Base-by-base conservation (phyloP, 768 basidiomycete genomes). In the Suillus subalutaceus region DNA sequence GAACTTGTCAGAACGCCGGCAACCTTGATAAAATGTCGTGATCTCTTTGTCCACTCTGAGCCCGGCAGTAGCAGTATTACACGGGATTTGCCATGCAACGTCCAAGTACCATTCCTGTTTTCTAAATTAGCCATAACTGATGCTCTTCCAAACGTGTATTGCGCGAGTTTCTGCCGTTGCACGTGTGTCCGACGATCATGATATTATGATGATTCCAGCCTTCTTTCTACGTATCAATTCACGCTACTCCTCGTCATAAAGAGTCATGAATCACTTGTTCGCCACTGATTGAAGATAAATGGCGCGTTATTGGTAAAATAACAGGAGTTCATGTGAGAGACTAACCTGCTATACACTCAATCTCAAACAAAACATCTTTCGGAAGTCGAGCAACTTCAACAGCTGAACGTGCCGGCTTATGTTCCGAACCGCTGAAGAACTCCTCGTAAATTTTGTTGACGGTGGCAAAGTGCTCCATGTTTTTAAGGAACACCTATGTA, bases 401-500 rank as follows among this genome's bases (percentile, higher is more conserved):
- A 40, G 92, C 88, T 38, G 95, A 95, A 67, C 97, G 84, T 4
- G 97, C 96, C 57, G 97, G 97, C 78, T 93, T 96, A 81, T 96
- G 93, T 40, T 87, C 84, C 15, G 58, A 59, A 5, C 23, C 16
- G 12, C 93, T 95, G 75, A 99, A 98, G 79, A 93, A 90, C 63
- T 86, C 81, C 43, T 86, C 86, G 76, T 97, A 99, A 68, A 95
- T 82, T 18, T 78, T 85, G 77, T 98, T 98, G 72, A 97, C 88
- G 48, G 84, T 80, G 4, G 74, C 88, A 74, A 99, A 99, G 77
- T 99, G 93, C 70, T 93, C 83, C 94, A 99, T 96, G 68, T 86
- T 81, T 78, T 97, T 94, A 75, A 99, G 79, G 81, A 97, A 99
- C 32, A 96, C 90, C 94, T 96, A 41, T 32, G 30, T 1, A 20